Base-by-base conservation (phyloP, 108 stramenopile species). In the Conticribra weissflogii region DNA sequence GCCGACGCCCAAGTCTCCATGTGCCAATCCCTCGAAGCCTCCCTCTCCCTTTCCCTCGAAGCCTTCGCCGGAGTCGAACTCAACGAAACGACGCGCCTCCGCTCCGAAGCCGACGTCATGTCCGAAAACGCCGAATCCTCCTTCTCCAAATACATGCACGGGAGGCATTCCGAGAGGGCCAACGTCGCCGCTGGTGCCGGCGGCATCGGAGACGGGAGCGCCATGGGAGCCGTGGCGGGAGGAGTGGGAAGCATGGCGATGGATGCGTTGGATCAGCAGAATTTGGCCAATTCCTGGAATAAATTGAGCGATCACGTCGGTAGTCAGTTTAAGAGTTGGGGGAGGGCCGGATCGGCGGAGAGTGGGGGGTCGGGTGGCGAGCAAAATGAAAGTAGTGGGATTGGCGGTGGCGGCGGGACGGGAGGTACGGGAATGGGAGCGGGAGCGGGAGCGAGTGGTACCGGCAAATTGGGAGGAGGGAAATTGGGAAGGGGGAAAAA, bases 1-100 rank as follows among this genome's bases (percentile, higher is more conserved):
- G 89, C 94, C 16, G 81, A 86, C 67, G 89, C 91, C 1, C 94
- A 95, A 53, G 54, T 86, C 9, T 71, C 78, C 59, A 88, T 95
- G 85, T 84, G 85, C 45, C 81, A 88, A 65, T 84, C 85, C 1
- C 71, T 95, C 34, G 88, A 92, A 49, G 83, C 86, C 2, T 91
- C 94, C 3, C 65, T 95, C 54, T 85, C 83, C 12, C 70, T 73
- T 4, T 85, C 89, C 5, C 62, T 95, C 21, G 90, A 95, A 67
- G 83, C 81, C 53, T 79, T 93, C 79, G 72, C 66, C 14, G 84
- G 78, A 3, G 78, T 75, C 2, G 89, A 94, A 66, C 63, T 81
- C 18, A 70, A 81, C 29, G 85, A 87, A 47, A 89, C 85, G 5
- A 74, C 69, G 19, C 62, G 74, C 12, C 74, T 95, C 27, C 74